Base-by-base conservation (phyloP, 805 yeast species). In the Monosporozyma aquatica region DNA sequence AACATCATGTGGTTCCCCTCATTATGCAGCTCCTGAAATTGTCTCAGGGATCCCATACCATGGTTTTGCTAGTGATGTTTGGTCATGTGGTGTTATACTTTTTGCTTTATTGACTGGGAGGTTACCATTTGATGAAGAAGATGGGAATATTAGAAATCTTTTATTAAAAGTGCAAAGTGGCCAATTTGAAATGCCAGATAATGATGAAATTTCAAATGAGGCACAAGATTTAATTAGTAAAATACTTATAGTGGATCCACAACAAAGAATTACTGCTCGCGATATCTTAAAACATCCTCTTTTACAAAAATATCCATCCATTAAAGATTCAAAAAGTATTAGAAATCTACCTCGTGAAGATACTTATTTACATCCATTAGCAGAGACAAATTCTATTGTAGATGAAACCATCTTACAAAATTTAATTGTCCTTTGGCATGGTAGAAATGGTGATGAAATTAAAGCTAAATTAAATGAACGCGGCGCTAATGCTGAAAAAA, bases 1-100 rank as follows among this genome's bases (percentile, higher is more conserved):
- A 61, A 92, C 98, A 4, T 81, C 94, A 15, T 92, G 98, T 65
- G 98, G 98, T 1, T 87, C 97, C 14, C 98, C 98, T 7, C 98
- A 92, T 62, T 92, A 92, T 63, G 98, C 97, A 1, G 86, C 96
- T 8, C 98, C 98, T 0, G 98, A 92, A 62, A 90, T 92, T 51
- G 97, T 92, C 9, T 84, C 95, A 10, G 98, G 98, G 28, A 77
- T 82, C 47, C 87, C 80, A 46, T 92, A 92, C 61, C 97, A 92
- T 58, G 98, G 98, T 11, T 87, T 95, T 24, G 96, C 95, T 33
- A 80, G 94, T 25, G 98, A 92, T 64, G 89, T 92, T 43, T 92
- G 98, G 98, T 89, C 95, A 6, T 89, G 97, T 66, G 97, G 98
- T 54, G 86, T 92, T 47, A 92, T 92, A 42, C 68, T 92, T 43